Percentiles rank a stretch among this genome's conserved stretches.
Evolutionary conservation across 1,284 basidiomycete genomes (phyloP).

Genomic region (Irpex rosettiformis): DNA sequence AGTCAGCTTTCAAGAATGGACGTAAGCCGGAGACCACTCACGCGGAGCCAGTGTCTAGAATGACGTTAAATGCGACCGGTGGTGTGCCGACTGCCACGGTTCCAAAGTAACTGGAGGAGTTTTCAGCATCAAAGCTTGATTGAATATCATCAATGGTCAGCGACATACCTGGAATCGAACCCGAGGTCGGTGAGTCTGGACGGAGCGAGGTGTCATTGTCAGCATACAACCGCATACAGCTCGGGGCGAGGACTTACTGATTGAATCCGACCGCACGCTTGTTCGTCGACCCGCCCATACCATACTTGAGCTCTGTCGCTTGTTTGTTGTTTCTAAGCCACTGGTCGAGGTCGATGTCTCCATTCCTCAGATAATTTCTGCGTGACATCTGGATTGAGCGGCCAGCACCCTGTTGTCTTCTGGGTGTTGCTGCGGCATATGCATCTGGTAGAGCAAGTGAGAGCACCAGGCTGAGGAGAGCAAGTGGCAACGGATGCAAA

Average conservation of each 20-base stretch:
- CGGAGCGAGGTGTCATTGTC: not conserved
- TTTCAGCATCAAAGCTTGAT: not conserved
- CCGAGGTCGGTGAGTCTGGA: constrained; percentile 27
- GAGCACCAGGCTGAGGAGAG: constrained; percentile 13
- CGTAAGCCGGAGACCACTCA: constrained; percentile 20
- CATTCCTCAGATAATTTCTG: constrained; percentile 12
- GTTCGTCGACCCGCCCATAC: constrained; percentile 10
- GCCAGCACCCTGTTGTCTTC: constrained; percentile 6
- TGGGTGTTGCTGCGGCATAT: constrained; percentile 23
- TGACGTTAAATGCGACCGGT: constrained; percentile 33
- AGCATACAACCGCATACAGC: not conserved
- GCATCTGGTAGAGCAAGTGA: constrained; percentile 22
- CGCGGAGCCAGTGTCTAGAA: constrained; percentile 60
- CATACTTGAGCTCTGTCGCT: constrained; percentile 26
- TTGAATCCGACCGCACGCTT: constrained; percentile 29
- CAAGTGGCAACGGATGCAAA: constrained; percentile 5
- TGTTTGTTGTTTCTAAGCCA: constrained; percentile 24
- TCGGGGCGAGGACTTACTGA: constrained; percentile 19
- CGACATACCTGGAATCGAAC: constrained; percentile 25
- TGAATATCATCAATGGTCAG: too few species aligned
- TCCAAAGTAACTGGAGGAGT: constrained; percentile 33
- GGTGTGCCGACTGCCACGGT: constrained; percentile 41
- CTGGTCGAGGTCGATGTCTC: constrained; percentile 17
- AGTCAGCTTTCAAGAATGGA: not conserved
- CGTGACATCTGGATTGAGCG: constrained; percentile 22